Evolutionary conservation across 192 early-diverging fungal species (phyloP), one percentile per base, ranked within the genome.

Genomic region (Backusella luteola): DNA sequence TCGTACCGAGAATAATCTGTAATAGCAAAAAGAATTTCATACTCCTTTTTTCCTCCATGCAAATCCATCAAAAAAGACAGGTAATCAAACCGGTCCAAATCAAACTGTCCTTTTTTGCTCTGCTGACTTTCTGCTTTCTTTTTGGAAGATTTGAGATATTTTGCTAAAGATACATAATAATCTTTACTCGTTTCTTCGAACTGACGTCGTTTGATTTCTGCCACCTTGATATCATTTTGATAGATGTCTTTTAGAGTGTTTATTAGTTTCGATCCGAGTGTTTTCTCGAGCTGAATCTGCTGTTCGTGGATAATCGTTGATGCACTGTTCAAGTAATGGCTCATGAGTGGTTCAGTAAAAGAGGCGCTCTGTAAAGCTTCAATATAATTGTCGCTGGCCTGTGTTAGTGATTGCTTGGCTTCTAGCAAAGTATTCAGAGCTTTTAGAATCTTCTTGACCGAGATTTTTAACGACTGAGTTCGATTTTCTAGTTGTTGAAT

Each of bases 71-170:
- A 78, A 56, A 82, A 87, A 1, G 78, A 49, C 66, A 85, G 80
- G 69, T 91, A 89, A 74, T 90, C 86, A 71, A 88, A 92, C 39
- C 91, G 74, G 68, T 84, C 88, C 32, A 89, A 72, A 69, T 91
- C 92, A 73, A 91, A 93, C 6, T 81, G 80, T 5, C 88, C 82
- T 73, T 90, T 92, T 52, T 74, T 83, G 17, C 29, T 19, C 32
- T 87, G 80, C 34, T 90, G 89, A 7, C 8, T 23, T 26, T 76
- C 46, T 19, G 12, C 29, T 4, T 42, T 39, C 49, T 73, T 80
- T 59, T 49, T 80, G 75, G 67, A 52, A 14, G 85, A 67, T 3
- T 79, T 81, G 71, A 91, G 84, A 76, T 90, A 89, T 53, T 87
- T 89, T 3, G 83, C 82, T 6, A 91, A 66, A 67, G 83, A 49